Conservation (phyloP, 768 basidiomycete genomes). For the Suillus subaureus region DNA sequence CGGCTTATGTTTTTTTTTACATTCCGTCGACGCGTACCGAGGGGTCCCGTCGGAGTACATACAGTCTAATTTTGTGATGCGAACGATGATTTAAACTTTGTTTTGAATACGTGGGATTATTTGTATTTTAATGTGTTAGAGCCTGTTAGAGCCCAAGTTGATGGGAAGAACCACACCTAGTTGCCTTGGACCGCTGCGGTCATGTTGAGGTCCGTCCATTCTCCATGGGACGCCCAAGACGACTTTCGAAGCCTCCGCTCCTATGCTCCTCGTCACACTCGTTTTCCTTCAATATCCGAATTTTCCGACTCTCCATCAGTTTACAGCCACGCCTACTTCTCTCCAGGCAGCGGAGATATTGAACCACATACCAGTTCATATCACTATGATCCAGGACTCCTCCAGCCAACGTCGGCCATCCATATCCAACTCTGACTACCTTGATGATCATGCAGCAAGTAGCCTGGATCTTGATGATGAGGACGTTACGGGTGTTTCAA, state of each 20-base stretch:
- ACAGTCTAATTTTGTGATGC: not conserved
- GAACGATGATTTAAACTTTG: not conserved
- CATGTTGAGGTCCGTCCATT: constrained; percentile 46
- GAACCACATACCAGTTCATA: constrained; percentile 35
- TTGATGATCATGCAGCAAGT: constrained; percentile 51
- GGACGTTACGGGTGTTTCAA: constrained; percentile 26
- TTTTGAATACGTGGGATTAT: constrained; percentile 1
- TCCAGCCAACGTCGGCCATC: constrained; percentile 29
- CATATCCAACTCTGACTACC: constrained; percentile 38
- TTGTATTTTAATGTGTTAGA: not conserved
- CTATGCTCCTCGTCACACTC: constrained; percentile 41
- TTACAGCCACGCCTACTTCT: constrained; percentile 63
- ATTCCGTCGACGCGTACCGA: no score
- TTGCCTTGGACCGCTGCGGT: constrained; percentile 18
- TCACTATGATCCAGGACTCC: constrained; percentile 27
- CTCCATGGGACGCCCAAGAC: constrained; percentile 43
- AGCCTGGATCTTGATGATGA: constrained; percentile 59
- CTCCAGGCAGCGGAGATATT: constrained; percentile 39
- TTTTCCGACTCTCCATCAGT: constrained; percentile 70
- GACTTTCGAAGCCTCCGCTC: constrained; percentile 53
- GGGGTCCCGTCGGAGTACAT: no score
- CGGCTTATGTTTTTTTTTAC: not conserved
- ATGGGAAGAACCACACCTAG: not conserved
- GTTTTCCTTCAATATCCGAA: constrained; percentile 58
- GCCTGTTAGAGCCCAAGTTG: not conserved